phyloP scores from a whole-genome alignment of 2,329 filamentous ascomycete genomes.

The Scopulariopsis brevicaulis region DNA sequence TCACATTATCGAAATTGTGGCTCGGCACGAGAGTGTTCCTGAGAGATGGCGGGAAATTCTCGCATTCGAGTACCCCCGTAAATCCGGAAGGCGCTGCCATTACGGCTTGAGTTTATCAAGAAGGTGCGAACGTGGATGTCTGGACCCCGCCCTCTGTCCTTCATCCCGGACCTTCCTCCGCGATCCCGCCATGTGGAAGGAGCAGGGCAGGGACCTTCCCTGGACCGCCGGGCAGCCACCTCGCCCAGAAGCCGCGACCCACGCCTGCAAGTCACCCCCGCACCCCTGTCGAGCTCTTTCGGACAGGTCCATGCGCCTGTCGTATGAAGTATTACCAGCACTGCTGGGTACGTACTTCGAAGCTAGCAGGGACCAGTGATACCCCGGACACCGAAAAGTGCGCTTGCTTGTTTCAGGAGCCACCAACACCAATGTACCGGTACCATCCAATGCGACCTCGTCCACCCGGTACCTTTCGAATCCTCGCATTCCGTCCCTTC shows the following conservation, averaged over 20 bases:
- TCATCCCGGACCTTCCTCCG: background rate
- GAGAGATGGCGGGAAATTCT: background rate
- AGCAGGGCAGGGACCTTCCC: background rate
- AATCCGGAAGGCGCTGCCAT: background rate
- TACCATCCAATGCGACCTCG: background rate
- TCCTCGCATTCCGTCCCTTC: background rate
- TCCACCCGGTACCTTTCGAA: background rate
- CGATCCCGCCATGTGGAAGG: background rate
- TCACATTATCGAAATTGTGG: background rate
- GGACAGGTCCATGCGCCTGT: background rate
- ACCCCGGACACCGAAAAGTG: background rate
- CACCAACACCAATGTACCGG: background rate
- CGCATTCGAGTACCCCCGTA: background rate
- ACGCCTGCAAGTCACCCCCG: constrained; percentile 3
- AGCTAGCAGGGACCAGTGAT: background rate
- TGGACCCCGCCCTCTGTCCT: background rate
- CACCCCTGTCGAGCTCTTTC: background rate
- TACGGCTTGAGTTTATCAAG: background rate
- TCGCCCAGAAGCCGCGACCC: constrained; percentile 1
- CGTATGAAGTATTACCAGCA: background rate
- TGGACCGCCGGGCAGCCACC: background rate
- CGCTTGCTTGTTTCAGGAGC: background rate
- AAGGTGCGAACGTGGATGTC: background rate
- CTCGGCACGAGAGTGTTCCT: background rate
- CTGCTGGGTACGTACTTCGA: background rate